Percentiles rank a stretch among this genome's conserved stretches.
phyloP scores from a whole-genome alignment of 164 flowering plant species.

The Magnolia officinalis region DNA sequence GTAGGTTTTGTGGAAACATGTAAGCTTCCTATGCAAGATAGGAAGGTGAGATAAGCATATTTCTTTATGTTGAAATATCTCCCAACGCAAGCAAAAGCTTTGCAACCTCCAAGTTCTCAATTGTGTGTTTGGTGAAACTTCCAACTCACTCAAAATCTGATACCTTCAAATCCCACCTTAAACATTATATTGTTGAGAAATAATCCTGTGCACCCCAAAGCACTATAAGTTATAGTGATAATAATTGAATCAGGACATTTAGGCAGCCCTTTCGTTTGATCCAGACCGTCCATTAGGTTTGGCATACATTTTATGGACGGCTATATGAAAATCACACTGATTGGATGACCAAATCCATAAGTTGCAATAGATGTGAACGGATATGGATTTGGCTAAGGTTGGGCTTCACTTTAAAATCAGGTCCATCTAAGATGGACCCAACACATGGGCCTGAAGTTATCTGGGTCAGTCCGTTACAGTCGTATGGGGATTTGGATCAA shows the following conservation, averaged over 20 bases:
- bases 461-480: no score
- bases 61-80: slow-evolving; percentile 30
- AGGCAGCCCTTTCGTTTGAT: not conserved
- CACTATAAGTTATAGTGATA: no score
- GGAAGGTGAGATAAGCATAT: slow-evolving; percentile 42
- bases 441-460: no score
- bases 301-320: no score
- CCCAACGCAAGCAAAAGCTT: slow-evolving; percentile 41
- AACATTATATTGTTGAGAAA: slow-evolving; percentile 1
- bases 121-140: slow-evolving; percentile 33
- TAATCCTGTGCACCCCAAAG: not conserved
- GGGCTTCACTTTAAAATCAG: not conserved
- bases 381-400: not conserved
- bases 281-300: not conserved
- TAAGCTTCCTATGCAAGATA: slow-evolving; percentile 35
- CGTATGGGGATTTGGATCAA: no score
- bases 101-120: slow-evolving; percentile 22
- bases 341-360: not conserved
- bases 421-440: no score
- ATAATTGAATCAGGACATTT: not conserved
- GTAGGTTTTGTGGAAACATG: not conserved
- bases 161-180: not conserved
- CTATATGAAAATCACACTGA: no score
- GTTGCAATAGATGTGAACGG: not conserved
- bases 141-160: slow-evolving; percentile 18